Evolutionary conservation across 2,329 filamentous ascomycete species (phyloP), one percentile per base, ranked within the genome.

Genomic region (Calonectria pteridis): DNA sequence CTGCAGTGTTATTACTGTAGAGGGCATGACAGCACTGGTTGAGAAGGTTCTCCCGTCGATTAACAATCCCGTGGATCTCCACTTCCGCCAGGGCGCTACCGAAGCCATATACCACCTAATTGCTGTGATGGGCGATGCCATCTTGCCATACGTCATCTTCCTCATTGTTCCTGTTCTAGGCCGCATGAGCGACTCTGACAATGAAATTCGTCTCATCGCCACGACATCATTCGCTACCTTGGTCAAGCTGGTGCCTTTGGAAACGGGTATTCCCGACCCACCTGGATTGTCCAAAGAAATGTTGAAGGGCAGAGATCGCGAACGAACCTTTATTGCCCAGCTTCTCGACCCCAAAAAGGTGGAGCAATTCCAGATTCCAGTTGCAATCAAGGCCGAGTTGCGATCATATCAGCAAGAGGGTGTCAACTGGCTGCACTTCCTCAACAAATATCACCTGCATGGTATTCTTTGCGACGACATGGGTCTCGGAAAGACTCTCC

Each of bases 401-500:
- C 94, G 97, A 76, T 98, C 96, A 0, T 99, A 99, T 82, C 97
- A 99, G 84, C 97, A 99, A 84, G 97, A 99, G 68, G 97, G 97
- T 83, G 96, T 99, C 82, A 99, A 99, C 83, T 99, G 97, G 97
- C 91, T 99, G 66, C 93, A 97, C 71, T 99, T 99, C 86, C 92
- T 99, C 78, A 99, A 99, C 84, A 96, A 96, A 72, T 99, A 98
- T 83, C 96, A 99, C 81, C 91, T 99, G 1, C 97, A 99, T 80
- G 97, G 97, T 63, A 98, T 99, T 84, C 94, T 99, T 73, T 99
- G 97, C 83, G 97, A 99, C 81, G 97, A 99, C 84, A 99, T 99
- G 97, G 97, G 97, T 81, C 93, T 99, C 33, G 97, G 97, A 64
- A 99, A 99, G 87, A 99, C 97, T 1, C 87, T 99, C 14, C 97